Evolutionary conservation across 805 yeast genomes (phyloP), one percentile per base, ranked within the genome.

Genomic region (Teunomyces lycoperdinae): DNA sequence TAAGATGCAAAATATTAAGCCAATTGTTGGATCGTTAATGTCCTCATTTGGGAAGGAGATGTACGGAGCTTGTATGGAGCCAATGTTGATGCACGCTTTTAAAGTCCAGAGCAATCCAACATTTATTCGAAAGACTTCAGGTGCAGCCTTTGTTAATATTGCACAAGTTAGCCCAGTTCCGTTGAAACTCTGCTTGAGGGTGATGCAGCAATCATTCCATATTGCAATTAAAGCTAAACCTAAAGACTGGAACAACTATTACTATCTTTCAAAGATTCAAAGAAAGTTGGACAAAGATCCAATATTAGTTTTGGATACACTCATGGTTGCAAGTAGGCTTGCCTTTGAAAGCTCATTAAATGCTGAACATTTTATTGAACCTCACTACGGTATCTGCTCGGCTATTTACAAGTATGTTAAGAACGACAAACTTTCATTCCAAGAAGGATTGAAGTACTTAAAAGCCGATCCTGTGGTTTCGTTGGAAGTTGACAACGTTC

Each of bases 331-430:
- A 0, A 78, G 84, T 48, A 39, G 49, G 0, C 46, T 74, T 3
- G 80, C 84, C 0, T 52, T 58, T 7, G 62, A 58, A 6, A 58
- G 68, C 2, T 62, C 76, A 2, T 55, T 64, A 3, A 70, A 72
- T 43, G 66, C 71, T 3, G 94, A 86, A 34, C 76, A 78, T 1
- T 70, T 84, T 2, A 67, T 91, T 39, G 97, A 91, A 57, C 92
- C 97, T 0, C 90, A 86, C 58, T 90, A 89, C 58, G 71, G 74
- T 39, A 62, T 85, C 3, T 75, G 87, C 36, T 75, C 88, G 0
- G 50, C 78, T 30, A 58, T 79, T 4, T 83, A 77, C 66, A 90
- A 90, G 60, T 74, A 75, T 43, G 80, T 76, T 8, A 70, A 67
- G 32, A 16, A 31, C 0, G 76, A 64, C 0, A 45, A 60, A 13